phyloP scores from a whole-genome alignment of 164 flowering plant genomes.

The Chloranthus sessilifolius region DNA sequence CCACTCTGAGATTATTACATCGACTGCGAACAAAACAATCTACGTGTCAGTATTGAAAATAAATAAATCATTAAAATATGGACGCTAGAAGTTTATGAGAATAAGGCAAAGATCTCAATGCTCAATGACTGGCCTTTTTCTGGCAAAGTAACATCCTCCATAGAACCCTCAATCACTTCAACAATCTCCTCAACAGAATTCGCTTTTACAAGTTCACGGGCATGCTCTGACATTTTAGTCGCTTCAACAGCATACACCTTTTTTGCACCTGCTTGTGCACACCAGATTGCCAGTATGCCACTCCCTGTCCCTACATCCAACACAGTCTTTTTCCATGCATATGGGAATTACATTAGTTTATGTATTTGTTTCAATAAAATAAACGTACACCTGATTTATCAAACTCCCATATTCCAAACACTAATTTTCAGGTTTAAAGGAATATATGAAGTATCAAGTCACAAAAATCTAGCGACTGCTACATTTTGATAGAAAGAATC shows the following conservation, averaged over 20 bases:
- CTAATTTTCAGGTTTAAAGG: too few relatives aligned
- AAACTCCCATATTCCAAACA: too few relatives aligned
- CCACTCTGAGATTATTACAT: slow-evolving; percentile 96
- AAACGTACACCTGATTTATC: too few relatives aligned
- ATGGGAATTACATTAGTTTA: too few relatives aligned
- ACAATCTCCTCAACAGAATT: slow-evolving; percentile 64
- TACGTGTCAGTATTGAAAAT: slow-evolving; percentile 7
- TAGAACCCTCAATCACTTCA: slow-evolving; percentile 90
- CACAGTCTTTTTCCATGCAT: slow-evolving; percentile 70
- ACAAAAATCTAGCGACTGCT: too few relatives aligned
- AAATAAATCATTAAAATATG: neutral
- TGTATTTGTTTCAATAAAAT: too few relatives aligned
- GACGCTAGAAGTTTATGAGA: neutral
- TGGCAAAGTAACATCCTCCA: slow-evolving; percentile 81
- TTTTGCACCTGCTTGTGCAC: slow-evolving; percentile 95
- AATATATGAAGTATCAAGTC: too few relatives aligned
- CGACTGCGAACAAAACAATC: slow-evolving; percentile 51
- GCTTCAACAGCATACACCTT: slow-evolving; percentile 99
- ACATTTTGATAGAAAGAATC: too few relatives aligned
- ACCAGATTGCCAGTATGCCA: slow-evolving; percentile 98
- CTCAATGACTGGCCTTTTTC: slow-evolving; percentile 64
- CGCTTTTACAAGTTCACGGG: slow-evolving; percentile 72
- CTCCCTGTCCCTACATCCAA: slow-evolving; percentile 99
- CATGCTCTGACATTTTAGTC: slow-evolving; percentile 90
- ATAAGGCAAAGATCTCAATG: too few relatives aligned